Base-by-base conservation (phyloP, 2,329 filamentous ascomycete genomes). In the Zymoseptoria pseudotritici region DNA sequence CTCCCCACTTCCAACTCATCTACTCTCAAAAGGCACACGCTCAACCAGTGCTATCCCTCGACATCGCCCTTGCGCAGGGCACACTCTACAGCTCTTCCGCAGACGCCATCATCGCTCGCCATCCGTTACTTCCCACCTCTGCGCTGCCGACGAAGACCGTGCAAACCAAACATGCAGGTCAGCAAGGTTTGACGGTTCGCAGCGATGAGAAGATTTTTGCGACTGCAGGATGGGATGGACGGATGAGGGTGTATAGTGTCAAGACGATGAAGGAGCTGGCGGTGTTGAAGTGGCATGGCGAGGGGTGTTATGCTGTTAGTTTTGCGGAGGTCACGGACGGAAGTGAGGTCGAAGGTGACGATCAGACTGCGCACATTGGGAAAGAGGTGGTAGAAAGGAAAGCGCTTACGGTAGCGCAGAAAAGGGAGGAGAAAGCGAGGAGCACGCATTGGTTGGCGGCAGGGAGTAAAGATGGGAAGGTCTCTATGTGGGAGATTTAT, bases 401-500 rank as follows among this genome's bases (percentile, higher is more conserved):
- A 19, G 57, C 26, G 29, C 58, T 67, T 8, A 72, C 69, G 2
- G 70, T 73, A 1, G 69, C 75, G 50, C 60, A 71, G 53, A 72
- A 74, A 57, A 65, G 78, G 21, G 74, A 73, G 22, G 67, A 73
- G 53, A 86, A 85, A 67, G 86, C 88, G 10, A 86, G 83, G 69
- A 79, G 78, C 55, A 88, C 87, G 22, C 93, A 97, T 74, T 97
- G 93, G 92, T 74, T 97, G 56, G 94, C 88, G 19, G 90, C 86
- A 1, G 94, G 94, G 1, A 89, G 90, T 58, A 99, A 97, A 73
- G 94, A 97, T 77, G 94, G 93, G 19, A 96, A 95, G 73, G 85
- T 97, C 63, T 96, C 91, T 71, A 77, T 99, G 66, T 99, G 94
- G 94, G 90, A 97, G 77, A 86, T 97, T 60, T 99, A 94, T 60